Percentiles rank a stretch among this genome's conserved stretches.
Evolutionary conservation across 2,329 filamentous ascomycete genomes (phyloP).

Genomic region (Pseudogymnoascus sp.): DNA sequence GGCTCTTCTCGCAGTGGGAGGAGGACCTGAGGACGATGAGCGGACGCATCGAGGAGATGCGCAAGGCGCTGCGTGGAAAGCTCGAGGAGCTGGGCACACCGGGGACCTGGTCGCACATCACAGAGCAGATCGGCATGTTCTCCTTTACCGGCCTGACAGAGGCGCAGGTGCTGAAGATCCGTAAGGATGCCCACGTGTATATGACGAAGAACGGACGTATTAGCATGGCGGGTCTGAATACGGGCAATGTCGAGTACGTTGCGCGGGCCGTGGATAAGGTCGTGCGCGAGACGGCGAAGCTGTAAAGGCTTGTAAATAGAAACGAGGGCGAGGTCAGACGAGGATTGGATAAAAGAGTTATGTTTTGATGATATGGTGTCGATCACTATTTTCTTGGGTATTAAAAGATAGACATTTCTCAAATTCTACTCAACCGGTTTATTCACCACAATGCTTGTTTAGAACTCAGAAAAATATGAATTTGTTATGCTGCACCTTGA

Average conservation of each 20-base stretch:
- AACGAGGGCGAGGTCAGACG: background rate
- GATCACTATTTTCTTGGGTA: background rate
- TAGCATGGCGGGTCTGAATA: conserved; percentile 96
- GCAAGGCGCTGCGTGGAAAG: conserved; percentile 66
- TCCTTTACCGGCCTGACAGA: conserved; percentile 79
- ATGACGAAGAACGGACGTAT: conserved; percentile 98
- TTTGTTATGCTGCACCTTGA: conserved; percentile 1
- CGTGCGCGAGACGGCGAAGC: conserved; percentile 39
- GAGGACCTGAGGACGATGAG: conserved; percentile 89
- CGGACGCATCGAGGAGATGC: conserved; percentile 90
- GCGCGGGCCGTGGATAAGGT: conserved; percentile 83
- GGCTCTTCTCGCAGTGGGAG: conserved; percentile 86
- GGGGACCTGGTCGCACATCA: conserved; percentile 94
- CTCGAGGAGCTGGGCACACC: conserved; percentile 82
- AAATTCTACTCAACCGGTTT: background rate
- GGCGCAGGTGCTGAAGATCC: conserved; percentile 64
- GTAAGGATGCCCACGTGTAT: conserved; percentile 69
- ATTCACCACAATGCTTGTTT: background rate
- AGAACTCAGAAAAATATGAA: background rate
- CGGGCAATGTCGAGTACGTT: conserved; percentile 86
- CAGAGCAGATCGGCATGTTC: conserved; percentile 99
- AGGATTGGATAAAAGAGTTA: conserved; percentile 1
- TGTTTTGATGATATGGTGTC: background rate
- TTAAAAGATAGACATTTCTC: conserved; percentile 3
- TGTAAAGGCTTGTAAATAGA: conserved; percentile 3